A percentile compares a stretch with the other conserved stretches of the same genome.
Evolutionary conservation across 2,329 filamentous ascomycete genomes (phyloP).

Genomic region (Arachnopeziza araneosa): DNA sequence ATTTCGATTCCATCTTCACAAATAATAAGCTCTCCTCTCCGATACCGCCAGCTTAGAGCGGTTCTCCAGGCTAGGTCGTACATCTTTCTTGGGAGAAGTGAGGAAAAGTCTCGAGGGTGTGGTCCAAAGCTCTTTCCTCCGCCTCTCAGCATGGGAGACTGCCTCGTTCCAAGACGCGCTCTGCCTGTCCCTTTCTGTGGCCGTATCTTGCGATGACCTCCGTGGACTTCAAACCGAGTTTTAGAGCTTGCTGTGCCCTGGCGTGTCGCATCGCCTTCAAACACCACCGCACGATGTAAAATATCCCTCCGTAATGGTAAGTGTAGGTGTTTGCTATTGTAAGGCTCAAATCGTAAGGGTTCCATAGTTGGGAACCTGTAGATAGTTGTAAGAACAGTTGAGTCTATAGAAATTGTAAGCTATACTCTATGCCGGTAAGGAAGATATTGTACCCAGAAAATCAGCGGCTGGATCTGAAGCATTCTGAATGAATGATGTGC

Average conservation of each 20-base stretch:
- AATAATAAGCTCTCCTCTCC: conserved; percentile 79
- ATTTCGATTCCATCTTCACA: conserved; percentile 75
- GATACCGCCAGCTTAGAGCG: conserved; percentile 86
- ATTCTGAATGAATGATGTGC: neutral
- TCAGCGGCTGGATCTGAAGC: neutral
- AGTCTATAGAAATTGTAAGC: neutral
- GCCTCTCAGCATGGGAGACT: conserved; percentile 75
- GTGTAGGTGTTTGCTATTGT: conserved; percentile 75
- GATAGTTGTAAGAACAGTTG: conserved; percentile 68
- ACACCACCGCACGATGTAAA: conserved; percentile 85
- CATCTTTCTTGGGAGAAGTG: conserved; percentile 76
- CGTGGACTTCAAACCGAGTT: conserved; percentile 76
- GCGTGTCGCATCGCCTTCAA: conserved; percentile 83
- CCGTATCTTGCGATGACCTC: conserved; percentile 74
- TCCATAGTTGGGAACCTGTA: conserved; percentile 88
- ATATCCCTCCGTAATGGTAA: conserved; percentile 87
- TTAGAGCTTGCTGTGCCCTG: conserved; percentile 82
- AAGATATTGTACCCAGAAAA: neutral
- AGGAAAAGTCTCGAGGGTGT: conserved; percentile 84
- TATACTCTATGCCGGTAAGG: neutral
- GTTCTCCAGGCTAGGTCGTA: conserved; percentile 96
- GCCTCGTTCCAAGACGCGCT: conserved; percentile 74
- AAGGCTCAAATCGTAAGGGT: conserved; percentile 70
- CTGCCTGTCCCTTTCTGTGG: conserved; percentile 81
- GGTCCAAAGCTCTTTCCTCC: conserved; percentile 91